These are phyloP conservation scores for Aspergillus puulaauensis DNA, from an alignment of 2,329 filamentous ascomycete species.

Conservation along the genomic window DNA sequence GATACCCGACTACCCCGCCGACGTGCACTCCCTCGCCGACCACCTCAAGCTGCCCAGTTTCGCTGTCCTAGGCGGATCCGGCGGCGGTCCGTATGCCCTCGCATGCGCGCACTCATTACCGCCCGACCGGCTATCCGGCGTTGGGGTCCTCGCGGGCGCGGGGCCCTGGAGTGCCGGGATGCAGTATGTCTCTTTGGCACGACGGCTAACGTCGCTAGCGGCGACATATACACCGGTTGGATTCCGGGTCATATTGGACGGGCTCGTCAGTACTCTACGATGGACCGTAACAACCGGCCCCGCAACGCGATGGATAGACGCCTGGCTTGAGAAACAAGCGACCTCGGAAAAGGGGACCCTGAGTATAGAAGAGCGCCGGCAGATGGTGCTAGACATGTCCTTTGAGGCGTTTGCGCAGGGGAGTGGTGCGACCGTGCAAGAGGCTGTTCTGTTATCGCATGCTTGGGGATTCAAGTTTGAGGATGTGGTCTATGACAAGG, in stretches of 20 bases:
- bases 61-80: conserved; percentile 46
- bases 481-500: conserved; percentile 23
- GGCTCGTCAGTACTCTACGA: not conserved
- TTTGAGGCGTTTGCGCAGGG: conserved; percentile 31
- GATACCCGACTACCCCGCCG: conserved; percentile 44
- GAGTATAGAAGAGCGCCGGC: not conserved
- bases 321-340: not conserved
- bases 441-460: conserved; percentile 26
- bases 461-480: conserved; percentile 31
- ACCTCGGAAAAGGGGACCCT: not conserved
- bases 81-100: conserved; percentile 50
- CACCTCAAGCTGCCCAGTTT: conserved; percentile 44
- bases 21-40: conserved; percentile 42
- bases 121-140: conserved; percentile 27
- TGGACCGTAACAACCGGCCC: not conserved
- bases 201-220: not conserved
- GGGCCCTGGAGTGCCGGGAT: conserved; percentile 35
- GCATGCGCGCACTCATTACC: conserved; percentile 46
- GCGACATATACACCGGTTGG: not conserved
- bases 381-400: conserved; percentile 10
- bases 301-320: not conserved
- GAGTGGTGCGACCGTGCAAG: conserved; percentile 21
- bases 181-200: conserved; percentile 27
- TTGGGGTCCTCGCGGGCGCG: conserved; percentile 38
- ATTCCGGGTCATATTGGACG: not conserved